Conservation (phyloP, 2,329 filamentous ascomycete genomes). For the Cryphonectria radicalis region DNA sequence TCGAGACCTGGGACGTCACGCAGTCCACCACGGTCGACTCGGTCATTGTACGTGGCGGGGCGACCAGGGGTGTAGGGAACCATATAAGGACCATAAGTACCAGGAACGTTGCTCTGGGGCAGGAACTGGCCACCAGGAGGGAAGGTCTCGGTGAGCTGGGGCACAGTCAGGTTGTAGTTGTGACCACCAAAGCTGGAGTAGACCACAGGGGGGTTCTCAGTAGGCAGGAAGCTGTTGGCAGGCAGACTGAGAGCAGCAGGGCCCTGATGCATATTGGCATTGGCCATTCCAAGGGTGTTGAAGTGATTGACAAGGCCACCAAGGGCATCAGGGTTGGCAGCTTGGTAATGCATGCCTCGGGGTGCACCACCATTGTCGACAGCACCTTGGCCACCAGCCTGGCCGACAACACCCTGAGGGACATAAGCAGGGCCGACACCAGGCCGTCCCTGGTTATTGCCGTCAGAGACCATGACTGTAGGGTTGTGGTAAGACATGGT, state of each 20-base stretch:
- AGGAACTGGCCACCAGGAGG: slow-evolving; percentile 35
- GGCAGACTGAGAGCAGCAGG: slow-evolving; percentile 31
- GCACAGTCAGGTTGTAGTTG: slow-evolving; percentile 26
- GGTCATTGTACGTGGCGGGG: slow-evolving; percentile 48
- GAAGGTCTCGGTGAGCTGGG: slow-evolving; percentile 34
- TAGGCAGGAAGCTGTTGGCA: slow-evolving; percentile 33
- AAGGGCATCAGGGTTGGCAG: slow-evolving; percentile 31
- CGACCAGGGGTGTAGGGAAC: slow-evolving; percentile 60
- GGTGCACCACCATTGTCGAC: slow-evolving; percentile 30
- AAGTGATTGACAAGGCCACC: slow-evolving; percentile 32
- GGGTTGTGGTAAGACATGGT: slow-evolving; percentile 36
- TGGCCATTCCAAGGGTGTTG: slow-evolving; percentile 29
- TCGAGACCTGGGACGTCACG: slow-evolving; percentile 65
- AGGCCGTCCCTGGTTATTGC: slow-evolving; percentile 32
- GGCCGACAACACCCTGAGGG: slow-evolving; percentile 33
- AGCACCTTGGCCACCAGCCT: slow-evolving; percentile 28
- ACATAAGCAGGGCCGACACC: slow-evolving; percentile 32
- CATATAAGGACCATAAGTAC: slow-evolving; percentile 40
- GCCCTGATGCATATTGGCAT: slow-evolving; percentile 33
- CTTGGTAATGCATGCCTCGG: slow-evolving; percentile 34
- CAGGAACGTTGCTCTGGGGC: slow-evolving; percentile 33
- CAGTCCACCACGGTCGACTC: slow-evolving; percentile 49
- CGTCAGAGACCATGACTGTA: slow-evolving; percentile 34
- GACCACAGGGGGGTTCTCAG: slow-evolving; percentile 33
- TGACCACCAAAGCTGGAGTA: slow-evolving; percentile 32